Evolutionary conservation across 2,329 filamentous ascomycete species (phyloP), one percentile per base, ranked within the genome.

Genomic region (Venturia oleaginea): DNA sequence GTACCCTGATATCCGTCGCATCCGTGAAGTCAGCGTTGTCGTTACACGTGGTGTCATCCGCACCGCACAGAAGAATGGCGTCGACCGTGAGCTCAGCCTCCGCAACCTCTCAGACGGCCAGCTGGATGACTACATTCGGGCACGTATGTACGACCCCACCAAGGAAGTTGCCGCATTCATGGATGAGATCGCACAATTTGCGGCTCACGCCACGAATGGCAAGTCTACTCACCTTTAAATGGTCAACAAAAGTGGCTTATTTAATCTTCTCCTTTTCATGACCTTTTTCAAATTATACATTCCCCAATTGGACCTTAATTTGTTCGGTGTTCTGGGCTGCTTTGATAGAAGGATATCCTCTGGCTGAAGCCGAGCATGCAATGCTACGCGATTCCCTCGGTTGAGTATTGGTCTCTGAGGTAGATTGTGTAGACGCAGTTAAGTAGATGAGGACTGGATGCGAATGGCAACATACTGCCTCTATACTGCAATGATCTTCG

Each of bases 21-120:
- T 99, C 68, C 86, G 94, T 55, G 91, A 97, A 38, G 92, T 96
- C 66, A 93, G 88, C 73, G 83, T 96, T 66, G 76, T 90, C 59
- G 92, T 97, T 37, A 91, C 92, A 38, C 86, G 91, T 61, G 91
- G 93, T 77, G 92, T 97, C 69, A 97, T 97, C 83, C 92, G 94
- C 75, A 88, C 91, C 27, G 92, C 93, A 6, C 89, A 95, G 71
- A 82, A 87, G 68, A 91, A 91, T 70, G 89, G 89, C 61, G 78
- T 82, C 55, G 80, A 82, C 71, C 78, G 80, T 37, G 78, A 79
- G 64, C 70, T 77, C 27, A 74, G 76, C 67, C 89, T 96, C 61
- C 88, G 88, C 71, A 77, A 78, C 67, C 78, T 92, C 64, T 80
- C 81, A 62, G 88, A 92, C 68, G 82, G 83, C 67, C 82, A 88